Evolutionary conservation across 139 green algal genomes (phyloP).

Genomic region (Spirogloea muscicola): DNA sequence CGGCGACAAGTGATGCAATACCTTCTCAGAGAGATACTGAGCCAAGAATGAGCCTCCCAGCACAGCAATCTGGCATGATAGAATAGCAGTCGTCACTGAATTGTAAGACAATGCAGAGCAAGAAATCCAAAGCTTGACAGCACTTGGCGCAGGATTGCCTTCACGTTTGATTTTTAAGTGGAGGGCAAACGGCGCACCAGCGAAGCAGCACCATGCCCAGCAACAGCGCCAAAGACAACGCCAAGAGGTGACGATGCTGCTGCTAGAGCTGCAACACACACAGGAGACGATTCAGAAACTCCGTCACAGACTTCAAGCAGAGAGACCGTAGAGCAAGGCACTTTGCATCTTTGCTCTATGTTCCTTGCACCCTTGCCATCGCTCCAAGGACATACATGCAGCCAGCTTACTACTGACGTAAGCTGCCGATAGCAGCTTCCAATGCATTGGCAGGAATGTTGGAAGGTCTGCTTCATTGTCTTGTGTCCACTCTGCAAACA

Average conservation of each 20-base stretch:
- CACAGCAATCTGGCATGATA: slow-evolving; percentile 3
- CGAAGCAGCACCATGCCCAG: slow-evolving; percentile 7
- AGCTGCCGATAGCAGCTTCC: too few relatives aligned
- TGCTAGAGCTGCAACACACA: slow-evolving; percentile 12
- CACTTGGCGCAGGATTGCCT: background rate
- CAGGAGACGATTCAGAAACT: background rate
- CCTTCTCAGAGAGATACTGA: slow-evolving; percentile 4
- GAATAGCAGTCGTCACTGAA: too few relatives aligned
- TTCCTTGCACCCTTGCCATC: background rate
- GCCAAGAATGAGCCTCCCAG: background rate
- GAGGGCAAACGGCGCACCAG: background rate
- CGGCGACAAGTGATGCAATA: background rate
- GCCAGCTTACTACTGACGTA: too few relatives aligned
- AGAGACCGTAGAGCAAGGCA: background rate
- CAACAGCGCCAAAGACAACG: slow-evolving; percentile 10
- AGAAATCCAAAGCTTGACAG: too few relatives aligned
- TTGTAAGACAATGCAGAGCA: too few relatives aligned
- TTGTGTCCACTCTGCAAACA: background rate
- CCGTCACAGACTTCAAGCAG: background rate
- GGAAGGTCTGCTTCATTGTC: background rate
- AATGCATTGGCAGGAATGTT: too few relatives aligned
- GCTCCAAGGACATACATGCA: background rate
- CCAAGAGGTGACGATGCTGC: slow-evolving; percentile 4
- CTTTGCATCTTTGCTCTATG: background rate
- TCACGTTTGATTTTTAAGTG: background rate